Percentiles rank a stretch among this genome's conserved stretches.
These are phyloP conservation scores for Suillus americanus DNA, from an alignment of 768 basidiomycete genomes.

Conservation along the genomic window DNA sequence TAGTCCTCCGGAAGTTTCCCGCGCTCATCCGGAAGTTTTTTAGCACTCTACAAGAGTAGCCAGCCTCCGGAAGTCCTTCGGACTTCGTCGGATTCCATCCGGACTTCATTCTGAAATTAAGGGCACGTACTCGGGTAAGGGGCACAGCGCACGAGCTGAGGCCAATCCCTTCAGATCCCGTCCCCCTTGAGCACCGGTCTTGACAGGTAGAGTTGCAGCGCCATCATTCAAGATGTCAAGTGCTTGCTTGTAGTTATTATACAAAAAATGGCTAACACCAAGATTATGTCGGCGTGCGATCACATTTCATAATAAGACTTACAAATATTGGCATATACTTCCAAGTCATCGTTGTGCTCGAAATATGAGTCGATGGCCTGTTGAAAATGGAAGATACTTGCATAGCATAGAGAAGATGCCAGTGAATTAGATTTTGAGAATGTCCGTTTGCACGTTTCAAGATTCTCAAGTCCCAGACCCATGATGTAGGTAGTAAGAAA, in stretches of 20 bases:
- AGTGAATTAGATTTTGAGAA: neutral
- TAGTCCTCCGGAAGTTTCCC: too few species aligned
- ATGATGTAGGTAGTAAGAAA: neutral
- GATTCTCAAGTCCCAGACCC: neutral
- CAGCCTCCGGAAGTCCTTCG: too few species aligned
- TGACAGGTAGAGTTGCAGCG: neutral
- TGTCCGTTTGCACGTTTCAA: neutral
- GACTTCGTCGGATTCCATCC: too few species aligned
- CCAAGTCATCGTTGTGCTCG: neutral
- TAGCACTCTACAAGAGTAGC: too few species aligned
- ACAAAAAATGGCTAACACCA: neutral
- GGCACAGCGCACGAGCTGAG: too few species aligned
- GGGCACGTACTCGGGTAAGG: too few species aligned
- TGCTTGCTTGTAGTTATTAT: neutral
- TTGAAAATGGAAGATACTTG: neutral
- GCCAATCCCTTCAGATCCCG: too few species aligned
- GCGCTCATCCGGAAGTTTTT: too few species aligned
- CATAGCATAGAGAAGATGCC: neutral
- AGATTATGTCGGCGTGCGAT: neutral
- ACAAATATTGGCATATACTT: neutral
- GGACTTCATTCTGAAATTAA: too few species aligned
- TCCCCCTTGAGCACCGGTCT: too few species aligned
- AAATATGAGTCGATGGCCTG: neutral
- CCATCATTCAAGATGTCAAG: neutral
- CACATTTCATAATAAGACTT: neutral